Conservation (phyloP, 2,329 filamentous ascomycete genomes). For the Amylocarpus encephaloides region DNA sequence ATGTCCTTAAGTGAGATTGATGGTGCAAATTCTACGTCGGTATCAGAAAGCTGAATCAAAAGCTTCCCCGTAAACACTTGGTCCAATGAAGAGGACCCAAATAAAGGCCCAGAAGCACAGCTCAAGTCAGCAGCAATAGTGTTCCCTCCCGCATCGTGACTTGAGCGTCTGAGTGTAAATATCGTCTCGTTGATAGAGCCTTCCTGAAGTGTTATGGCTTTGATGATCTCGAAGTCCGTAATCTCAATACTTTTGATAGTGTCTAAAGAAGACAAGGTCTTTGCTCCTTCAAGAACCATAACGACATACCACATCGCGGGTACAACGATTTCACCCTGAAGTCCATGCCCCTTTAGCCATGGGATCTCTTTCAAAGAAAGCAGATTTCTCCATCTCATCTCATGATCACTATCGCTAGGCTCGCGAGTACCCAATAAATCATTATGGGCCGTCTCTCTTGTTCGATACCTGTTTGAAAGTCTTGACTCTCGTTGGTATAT, state of each 20-base stretch:
- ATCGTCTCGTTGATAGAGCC: no score
- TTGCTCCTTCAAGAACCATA: constrained; percentile 33
- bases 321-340: constrained; percentile 33
- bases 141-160: no score
- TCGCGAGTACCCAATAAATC: neutral
- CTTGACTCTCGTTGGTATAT: constrained; percentile 43
- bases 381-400: constrained; percentile 7
- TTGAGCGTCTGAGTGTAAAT: no score
- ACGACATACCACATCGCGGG: constrained; percentile 42
- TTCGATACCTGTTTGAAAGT: constrained; percentile 34
- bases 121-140: no score
- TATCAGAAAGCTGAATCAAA: no score
- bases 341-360: constrained; percentile 40
- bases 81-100: no score
- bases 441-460: constrained; percentile 43
- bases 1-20: no score
- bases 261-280: constrained; percentile 8
- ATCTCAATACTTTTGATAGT: constrained; percentile 30
- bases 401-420: constrained; percentile 11
- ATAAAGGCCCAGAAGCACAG: no score
- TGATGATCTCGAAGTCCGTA: constrained; percentile 5
- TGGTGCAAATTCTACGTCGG: no score
- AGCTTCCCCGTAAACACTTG: no score
- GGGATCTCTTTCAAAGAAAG: constrained; percentile 28
- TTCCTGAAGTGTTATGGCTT: neutral